Evolutionary conservation across 2,329 filamentous ascomycete genomes (phyloP), one percentile per base, ranked within the genome.

Genomic region (Macrophomina pseudophaseolina): DNA sequence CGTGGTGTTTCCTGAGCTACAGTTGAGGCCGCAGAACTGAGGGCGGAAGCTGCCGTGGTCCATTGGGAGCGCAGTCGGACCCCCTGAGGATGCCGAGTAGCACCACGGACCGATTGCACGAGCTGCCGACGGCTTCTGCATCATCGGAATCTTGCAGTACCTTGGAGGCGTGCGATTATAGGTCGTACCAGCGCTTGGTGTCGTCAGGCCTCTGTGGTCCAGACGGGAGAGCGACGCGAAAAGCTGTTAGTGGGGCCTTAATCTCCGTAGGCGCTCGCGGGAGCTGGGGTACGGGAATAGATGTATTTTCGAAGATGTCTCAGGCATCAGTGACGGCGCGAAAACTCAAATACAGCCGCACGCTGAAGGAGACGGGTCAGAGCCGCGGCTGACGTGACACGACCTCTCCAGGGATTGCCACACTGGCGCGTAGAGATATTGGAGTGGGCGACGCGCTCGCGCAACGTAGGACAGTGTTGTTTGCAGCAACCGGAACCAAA

Each of bases 401-500:
- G 58, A 48, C 49, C 58, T 16, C 30, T 18, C 28, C 58, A 42
- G 5, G 44, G 58, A 32, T 12, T 49, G 44, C 32, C 38, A 18
- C 30, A 38, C 44, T 48, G 58, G 58, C 58, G 58, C 58, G 44
- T 62, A 62, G 58, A 48, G 16, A 49, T 49, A 62, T 60, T 60
- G 42, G 14, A 42, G 42, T 42, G 56, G 30, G 49, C 62, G 62
- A 46, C 28, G 32, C 63, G 51, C 63, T 65, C 23, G 52, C 40
- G 53, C 33, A 56, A 65, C 63, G 63, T 65, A 30, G 63, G 63
- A 65, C 63, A 58, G 51, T 35, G 40, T 46, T 42, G 35, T 53
- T 54, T 28, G 60, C 49, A n/a, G 60, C 60, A 53, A 9, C 60
- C 48, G 18, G 48, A 23, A 5, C 11, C 48, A n/a, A 51, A 18